phyloP scores from a whole-genome alignment of 208 protist genomes.

The Trypanosoma congolense region DNA sequence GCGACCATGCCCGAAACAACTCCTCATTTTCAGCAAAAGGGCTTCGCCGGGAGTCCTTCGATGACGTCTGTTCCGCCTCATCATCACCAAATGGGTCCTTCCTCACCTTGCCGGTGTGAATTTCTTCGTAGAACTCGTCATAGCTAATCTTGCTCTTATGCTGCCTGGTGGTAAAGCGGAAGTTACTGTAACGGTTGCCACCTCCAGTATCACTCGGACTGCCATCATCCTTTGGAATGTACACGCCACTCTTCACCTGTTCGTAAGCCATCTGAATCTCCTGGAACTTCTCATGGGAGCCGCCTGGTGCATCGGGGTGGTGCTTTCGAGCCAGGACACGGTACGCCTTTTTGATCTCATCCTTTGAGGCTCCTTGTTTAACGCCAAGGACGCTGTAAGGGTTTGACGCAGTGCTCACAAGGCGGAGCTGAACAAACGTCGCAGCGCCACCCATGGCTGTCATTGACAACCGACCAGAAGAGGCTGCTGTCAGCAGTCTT shows the following conservation, averaged over 20 bases:
- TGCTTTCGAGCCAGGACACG: slow-evolving; percentile 82
- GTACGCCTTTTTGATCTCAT: slow-evolving; percentile 89
- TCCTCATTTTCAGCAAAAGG: slow-evolving; percentile 77
- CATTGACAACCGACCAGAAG: not conserved
- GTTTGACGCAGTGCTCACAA: slow-evolving; percentile 50
- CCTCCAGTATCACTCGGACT: slow-evolving; percentile 32
- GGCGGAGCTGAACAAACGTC: slow-evolving; percentile 25
- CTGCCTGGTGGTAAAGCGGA: slow-evolving; percentile 84
- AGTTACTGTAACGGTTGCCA: slow-evolving; percentile 80
- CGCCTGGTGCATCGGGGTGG: slow-evolving; percentile 87
- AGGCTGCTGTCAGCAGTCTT: slow-evolving; percentile 12
- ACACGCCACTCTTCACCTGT: slow-evolving; percentile 82
- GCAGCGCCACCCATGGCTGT: slow-evolving; percentile 8
- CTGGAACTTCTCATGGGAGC: slow-evolving; percentile 83
- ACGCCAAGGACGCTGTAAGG: slow-evolving; percentile 90
- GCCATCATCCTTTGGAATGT: slow-evolving; percentile 56
- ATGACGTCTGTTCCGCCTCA: slow-evolving; percentile 39
- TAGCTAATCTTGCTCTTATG: slow-evolving; percentile 82
- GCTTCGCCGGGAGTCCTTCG: slow-evolving; percentile 67
- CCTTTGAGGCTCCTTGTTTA: slow-evolving; percentile 72
- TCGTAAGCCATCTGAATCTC: slow-evolving; percentile 90
- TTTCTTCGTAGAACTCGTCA: slow-evolving; percentile 87
- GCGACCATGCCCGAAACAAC: slow-evolving; percentile 81
- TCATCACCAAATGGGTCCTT: slow-evolving; percentile 77
- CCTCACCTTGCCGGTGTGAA: slow-evolving; percentile 85